A percentile compares a stretch with the other conserved stretches of the same genome.
Conservation (phyloP, 805 yeast species). For the Wickerhamiella spandovensis region DNA sequence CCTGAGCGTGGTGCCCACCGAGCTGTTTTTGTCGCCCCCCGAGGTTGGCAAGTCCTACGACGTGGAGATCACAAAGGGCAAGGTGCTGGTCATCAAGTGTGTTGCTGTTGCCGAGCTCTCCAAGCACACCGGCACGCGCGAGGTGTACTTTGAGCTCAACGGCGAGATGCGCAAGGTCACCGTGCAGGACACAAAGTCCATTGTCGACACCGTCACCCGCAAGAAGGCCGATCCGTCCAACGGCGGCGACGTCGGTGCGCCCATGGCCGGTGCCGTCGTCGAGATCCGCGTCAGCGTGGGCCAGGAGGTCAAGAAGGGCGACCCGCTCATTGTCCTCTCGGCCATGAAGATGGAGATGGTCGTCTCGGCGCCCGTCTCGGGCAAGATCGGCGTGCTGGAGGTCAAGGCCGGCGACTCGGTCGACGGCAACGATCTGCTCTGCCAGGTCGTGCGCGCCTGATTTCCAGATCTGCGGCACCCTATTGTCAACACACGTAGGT, state of each 20-base stretch:
- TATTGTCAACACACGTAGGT: too few relatives aligned
- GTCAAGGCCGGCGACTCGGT: constrained; percentile 90
- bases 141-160: constrained; percentile 93
- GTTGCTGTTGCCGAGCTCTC: constrained; percentile 88
- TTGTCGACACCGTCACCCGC: constrained; percentile 72
- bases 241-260: constrained; percentile 91
- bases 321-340: constrained; percentile 80
- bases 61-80: constrained; percentile 90
- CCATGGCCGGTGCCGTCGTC: constrained; percentile 98
- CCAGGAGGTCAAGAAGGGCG: constrained; percentile 87
- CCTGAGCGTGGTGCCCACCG: constrained; percentile 85
- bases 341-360: constrained; percentile 99
- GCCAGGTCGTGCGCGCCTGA: constrained; percentile 32
- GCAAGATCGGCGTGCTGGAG: constrained; percentile 62
- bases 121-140: constrained; percentile 76
- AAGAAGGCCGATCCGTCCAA: constrained; percentile 83
- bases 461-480: too few relatives aligned
- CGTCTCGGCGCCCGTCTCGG: constrained; percentile 79
- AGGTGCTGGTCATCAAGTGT: constrained; percentile 76
- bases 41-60: constrained; percentile 76
- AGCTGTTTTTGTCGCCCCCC: constrained; percentile 78
- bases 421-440: constrained; percentile 83
- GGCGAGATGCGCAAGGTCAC: constrained; percentile 97
- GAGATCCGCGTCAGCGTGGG: constrained; percentile 88
- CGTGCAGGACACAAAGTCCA: constrained; percentile 75